Percentiles rank a stretch among this genome's conserved stretches.
Conservation (phyloP, 352 stramenopile genomes). For the Pythium chondricola region DNA sequence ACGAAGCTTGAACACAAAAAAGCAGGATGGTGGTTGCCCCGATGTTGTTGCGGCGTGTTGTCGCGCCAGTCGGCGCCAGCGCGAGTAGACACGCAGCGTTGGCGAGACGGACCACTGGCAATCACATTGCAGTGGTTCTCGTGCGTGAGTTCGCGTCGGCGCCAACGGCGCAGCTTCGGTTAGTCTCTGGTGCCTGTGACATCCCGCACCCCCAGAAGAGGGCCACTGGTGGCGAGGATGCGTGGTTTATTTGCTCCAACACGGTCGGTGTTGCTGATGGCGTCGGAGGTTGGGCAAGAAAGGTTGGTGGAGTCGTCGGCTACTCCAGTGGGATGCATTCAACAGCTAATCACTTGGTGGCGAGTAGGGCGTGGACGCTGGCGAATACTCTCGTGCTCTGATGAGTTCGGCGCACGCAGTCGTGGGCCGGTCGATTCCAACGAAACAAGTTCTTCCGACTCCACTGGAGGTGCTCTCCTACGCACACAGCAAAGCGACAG, state of each 20-base stretch:
- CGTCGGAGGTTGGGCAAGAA: constrained; percentile 81
- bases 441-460: constrained; percentile 26
- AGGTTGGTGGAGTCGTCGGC: constrained; percentile 26
- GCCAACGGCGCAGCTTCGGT: constrained; percentile 24
- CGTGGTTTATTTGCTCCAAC: constrained; percentile 73
- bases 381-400: constrained; percentile 81
- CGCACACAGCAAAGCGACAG: constrained; percentile 57
- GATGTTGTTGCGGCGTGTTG: neutral
- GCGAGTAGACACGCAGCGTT: neutral
- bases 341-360: too few species aligned
- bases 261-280: constrained; percentile 83
- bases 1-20: constrained; percentile 5
- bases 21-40: constrained; percentile 1
- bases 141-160: neutral
- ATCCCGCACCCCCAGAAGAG: constrained; percentile 83
- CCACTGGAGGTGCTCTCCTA: constrained; percentile 66
- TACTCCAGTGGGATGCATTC: neutral
- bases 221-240: constrained; percentile 77
- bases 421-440: constrained; percentile 11
- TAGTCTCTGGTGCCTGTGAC: constrained; percentile 62
- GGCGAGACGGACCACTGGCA: too few species aligned
- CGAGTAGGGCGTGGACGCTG: constrained; percentile 73
- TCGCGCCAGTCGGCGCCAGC: neutral
- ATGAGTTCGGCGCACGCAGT: constrained; percentile 49
- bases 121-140: too few species aligned